Evolutionary conservation across 768 basidiomycete species (phyloP), one percentile per base, ranked within the genome.

Genomic region (Sporobolomyces pararoseus): DNA sequence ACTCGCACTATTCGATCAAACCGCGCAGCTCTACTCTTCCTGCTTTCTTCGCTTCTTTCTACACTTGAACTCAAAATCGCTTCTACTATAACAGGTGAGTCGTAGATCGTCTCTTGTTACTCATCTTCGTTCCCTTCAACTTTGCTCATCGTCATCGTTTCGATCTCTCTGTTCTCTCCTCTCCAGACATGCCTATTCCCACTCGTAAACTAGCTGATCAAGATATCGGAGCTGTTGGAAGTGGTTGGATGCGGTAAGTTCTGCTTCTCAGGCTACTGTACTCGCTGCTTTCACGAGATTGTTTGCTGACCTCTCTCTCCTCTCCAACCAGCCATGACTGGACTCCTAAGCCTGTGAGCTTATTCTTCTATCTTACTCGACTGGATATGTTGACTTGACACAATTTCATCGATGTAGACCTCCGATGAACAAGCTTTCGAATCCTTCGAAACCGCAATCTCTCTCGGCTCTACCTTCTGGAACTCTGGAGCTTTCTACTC

Each of bases 401-500:
- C 31, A 17, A 19, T 32, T 34, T 16, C 31, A 17, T 55, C 32
- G 31, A 4, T n/a, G 13, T 58, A 75, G 63, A 76, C 70, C 1
- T 79, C 84, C 2, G 86, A 88, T 65, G 86, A 86, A 62, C 82
- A 85, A 39, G 84, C 84, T 13, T 87, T 89, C 69, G 84, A 83
- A 27, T 80, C 85, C 2, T 87, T 88, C 80, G 85, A 84, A 76
- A 83, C 82, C 16, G 62, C 71, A 31, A 46, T 78, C 51, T 65
- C 72, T 3, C 58, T 27, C 35, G 76, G 76, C 10, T 57, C 61
- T 19, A 78, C 63, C 75, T 71, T 85, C 55, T 68, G 86, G 71
- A 85, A 86, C 74, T 83, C 81, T 74, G 83, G 85, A 82, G 70
- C 85, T 63, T 88, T 88, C 78, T 88, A 88, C 68, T 85, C 59